Evolutionary conservation across 169 alveolate species (phyloP).

Genomic region (Babesia ovata): DNA sequence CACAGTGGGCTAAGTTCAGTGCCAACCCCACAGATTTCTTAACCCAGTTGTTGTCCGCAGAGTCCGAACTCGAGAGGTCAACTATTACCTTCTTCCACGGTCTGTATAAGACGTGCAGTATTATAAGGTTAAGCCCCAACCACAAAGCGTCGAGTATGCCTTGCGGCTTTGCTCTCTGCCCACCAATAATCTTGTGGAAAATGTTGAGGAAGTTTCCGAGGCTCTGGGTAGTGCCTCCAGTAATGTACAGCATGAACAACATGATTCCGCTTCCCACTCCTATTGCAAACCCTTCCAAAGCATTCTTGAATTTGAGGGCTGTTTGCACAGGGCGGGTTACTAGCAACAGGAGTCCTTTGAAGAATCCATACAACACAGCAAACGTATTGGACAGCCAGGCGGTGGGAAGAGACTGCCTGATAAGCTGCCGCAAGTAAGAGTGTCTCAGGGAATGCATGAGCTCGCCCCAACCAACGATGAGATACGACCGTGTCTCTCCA

Average conservation of each 20-base stretch:
- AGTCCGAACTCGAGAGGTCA: conserved; percentile 73
- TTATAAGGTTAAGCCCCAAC: conserved; percentile 85
- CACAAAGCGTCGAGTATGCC: conserved; percentile 88
- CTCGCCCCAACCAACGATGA: conserved; percentile 83
- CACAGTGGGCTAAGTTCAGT: conserved; percentile 72
- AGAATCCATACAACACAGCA: conserved; percentile 84
- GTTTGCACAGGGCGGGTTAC: conserved; percentile 80
- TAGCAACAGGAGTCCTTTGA: conserved; percentile 80
- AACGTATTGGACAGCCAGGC: conserved; percentile 87
- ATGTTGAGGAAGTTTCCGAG: conserved; percentile 84
- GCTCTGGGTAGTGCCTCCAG: conserved; percentile 89
- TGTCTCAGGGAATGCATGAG: conserved; percentile 79
- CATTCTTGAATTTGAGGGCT: conserved; percentile 70
- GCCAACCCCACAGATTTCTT: conserved; percentile 54
- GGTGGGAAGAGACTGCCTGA: conserved; percentile 87
- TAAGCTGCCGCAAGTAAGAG: conserved; percentile 85
- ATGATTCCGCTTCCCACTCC: conserved; percentile 87
- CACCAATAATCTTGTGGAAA: conserved; percentile 87
- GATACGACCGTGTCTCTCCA: conserved; percentile 76
- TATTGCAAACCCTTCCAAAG: conserved; percentile 83
- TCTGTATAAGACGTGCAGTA: conserved; percentile 83
- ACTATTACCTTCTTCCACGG: conserved; percentile 86
- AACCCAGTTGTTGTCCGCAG: conserved; percentile 41
- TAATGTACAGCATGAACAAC: conserved; percentile 79
- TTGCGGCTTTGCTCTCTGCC: conserved; percentile 86